Evolutionary conservation across 805 yeast species (phyloP), one percentile per base, ranked within the genome.

Genomic region (Phaffomyces thermotolerans): DNA sequence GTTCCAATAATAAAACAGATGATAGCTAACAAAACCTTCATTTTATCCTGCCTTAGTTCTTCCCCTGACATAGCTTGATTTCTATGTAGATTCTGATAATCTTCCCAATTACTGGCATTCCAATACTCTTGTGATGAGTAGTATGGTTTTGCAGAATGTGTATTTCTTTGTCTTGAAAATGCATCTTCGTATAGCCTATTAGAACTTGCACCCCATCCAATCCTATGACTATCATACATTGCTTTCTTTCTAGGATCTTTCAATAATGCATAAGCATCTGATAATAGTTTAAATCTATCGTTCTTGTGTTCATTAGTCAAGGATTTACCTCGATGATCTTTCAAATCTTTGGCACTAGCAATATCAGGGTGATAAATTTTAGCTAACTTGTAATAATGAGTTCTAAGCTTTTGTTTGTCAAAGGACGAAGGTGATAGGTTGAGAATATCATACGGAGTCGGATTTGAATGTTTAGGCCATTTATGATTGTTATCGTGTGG

Each of bases 281-380:
- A 68, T 1, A 80, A 57, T 37, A 67, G 59, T 52, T 77, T 66
- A 73, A 87, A 78, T 24, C 61, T 40, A 13, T 58, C 60, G 20
- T 34, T 49, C 46, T 70, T 73, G 43, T 51, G 58, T 13, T 59
- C 64, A 6, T 42, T 51, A 3, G 63, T 59, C 23, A 75, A 58
- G 5, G 49, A 46, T 13, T 51, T 37, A 5, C 72, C 69, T 17
- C 54, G 46, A 34, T 58, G 60, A 33, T 63, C 59, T 8, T 58
- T 30, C 4, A 51, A 37, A 0, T 62, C 51, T 0, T 49, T 44
- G 30, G 61, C 58, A 15, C 53, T 47, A 3, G 68, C 53, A 3
- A 73, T 58, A 57, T 89, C 97, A 0, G 97, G 96, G 58, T 89
- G 96, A 53, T 89, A 89, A 9, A 79, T 57, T 59, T 84, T 85